These are phyloP conservation scores for Rhodosporidiobolus odoratus DNA, from an alignment of 768 basidiomycete genomes.

Conservation along the genomic window DNA sequence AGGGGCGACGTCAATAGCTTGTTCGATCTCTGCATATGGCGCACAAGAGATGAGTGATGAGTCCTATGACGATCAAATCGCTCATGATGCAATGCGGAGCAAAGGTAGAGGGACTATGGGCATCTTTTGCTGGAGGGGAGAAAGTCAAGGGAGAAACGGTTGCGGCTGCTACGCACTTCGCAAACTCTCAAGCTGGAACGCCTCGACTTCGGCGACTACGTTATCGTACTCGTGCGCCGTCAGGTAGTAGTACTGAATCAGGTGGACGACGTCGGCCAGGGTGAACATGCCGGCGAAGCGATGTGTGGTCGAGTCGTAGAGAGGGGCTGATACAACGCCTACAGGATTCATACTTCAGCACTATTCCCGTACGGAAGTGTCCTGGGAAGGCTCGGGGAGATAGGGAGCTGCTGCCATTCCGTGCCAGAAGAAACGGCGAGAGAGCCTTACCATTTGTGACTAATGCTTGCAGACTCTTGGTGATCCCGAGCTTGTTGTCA, in stretches of 20 bases:
- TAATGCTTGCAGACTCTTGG: constrained; percentile 84
- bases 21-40: constrained; percentile 72
- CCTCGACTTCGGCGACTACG: constrained; percentile 85
- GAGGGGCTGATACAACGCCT: constrained; percentile 96
- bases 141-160: constrained; percentile 3
- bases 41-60: not conserved
- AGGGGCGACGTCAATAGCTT: constrained; percentile 79
- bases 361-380: too few relatives aligned
- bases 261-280: constrained; percentile 96
- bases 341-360: not conserved
- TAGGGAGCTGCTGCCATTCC: not conserved
- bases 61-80: not conserved
- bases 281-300: constrained; percentile 98
- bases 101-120: not conserved
- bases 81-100: too few relatives aligned
- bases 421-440: not conserved
- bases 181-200: constrained; percentile 77
- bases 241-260: constrained; percentile 96
- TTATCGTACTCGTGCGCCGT: constrained; percentile 73
- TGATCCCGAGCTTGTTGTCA: constrained; percentile 91
- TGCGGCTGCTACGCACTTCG: constrained; percentile 72
- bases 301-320: constrained; percentile 94
- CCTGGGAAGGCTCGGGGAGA: not conserved
- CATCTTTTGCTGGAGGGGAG: not conserved
- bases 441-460: constrained; percentile 55